Conservation (phyloP, 2,329 filamentous ascomycete species). For the Aspergillus caelatus region DNA sequence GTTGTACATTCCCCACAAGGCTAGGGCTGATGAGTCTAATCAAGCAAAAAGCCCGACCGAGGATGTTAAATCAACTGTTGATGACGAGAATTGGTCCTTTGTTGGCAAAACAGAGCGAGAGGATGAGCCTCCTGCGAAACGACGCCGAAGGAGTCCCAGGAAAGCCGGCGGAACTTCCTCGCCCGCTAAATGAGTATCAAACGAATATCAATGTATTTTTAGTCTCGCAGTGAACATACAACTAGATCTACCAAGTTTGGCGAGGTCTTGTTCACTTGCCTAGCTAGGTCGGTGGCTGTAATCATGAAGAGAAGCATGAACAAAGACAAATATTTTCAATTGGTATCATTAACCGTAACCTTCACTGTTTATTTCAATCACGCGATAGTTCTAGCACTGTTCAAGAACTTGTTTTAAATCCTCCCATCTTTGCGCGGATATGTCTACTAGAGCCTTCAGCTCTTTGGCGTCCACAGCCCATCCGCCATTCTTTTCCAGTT, state of each 20-base stretch:
- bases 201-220: not conserved
- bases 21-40: slow-evolving; percentile 10
- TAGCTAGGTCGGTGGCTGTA: not conserved
- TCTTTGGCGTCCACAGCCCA: slow-evolving; percentile 66
- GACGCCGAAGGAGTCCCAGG: slow-evolving; percentile 34
- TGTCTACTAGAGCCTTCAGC: slow-evolving; percentile 61
- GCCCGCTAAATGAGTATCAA: not conserved
- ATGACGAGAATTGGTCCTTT: slow-evolving; percentile 24
- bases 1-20: slow-evolving; percentile 32
- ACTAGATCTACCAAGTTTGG: not conserved
- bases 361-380: slow-evolving; percentile 9
- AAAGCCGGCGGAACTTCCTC: slow-evolving; percentile 8
- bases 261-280: not conserved
- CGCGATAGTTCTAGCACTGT: slow-evolving; percentile 27
- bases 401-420: slow-evolving; percentile 54
- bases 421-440: slow-evolving; percentile 67
- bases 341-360: slow-evolving; percentile 31
- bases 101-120: slow-evolving; percentile 23
- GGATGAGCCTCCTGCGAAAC: slow-evolving; percentile 39
- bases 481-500: slow-evolving; percentile 83
- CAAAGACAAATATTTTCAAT: slow-evolving; percentile 1
- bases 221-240: not conserved
- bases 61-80: slow-evolving; percentile 5
- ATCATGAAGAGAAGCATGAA: not conserved
- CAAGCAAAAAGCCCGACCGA: not conserved